Conservation (phyloP, 345 rosid species). For the Salix exigua region DNA sequence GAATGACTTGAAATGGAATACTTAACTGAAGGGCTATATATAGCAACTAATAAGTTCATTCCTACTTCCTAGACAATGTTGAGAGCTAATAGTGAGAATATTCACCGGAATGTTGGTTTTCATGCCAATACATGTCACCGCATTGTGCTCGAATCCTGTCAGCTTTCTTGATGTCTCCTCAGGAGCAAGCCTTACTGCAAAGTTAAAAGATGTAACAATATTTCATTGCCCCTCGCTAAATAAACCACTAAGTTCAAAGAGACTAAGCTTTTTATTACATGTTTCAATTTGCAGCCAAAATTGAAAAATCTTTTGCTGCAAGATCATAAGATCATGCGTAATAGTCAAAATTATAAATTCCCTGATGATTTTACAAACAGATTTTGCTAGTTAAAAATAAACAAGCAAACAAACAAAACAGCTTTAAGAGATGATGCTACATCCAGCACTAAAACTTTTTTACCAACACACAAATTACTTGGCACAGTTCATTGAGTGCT, state of each 20-base stretch:
- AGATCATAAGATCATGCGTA: too few species aligned
- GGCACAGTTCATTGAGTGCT: not conserved
- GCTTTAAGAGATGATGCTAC: not conserved
- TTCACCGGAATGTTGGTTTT: conserved; percentile 68
- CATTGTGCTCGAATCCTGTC: conserved; percentile 86
- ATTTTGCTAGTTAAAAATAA: not conserved
- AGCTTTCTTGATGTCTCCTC: conserved; percentile 64
- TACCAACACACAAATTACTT: not conserved
- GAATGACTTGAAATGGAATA: conserved; percentile 12
- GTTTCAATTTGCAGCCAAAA: conserved; percentile 1
- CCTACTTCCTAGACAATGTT: not conserved
- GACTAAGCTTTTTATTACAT: not conserved
- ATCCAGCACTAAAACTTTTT: not conserved
- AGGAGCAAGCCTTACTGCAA: conserved; percentile 91
- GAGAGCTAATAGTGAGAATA: not conserved
- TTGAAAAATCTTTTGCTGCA: not conserved
- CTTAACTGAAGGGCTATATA: not conserved
- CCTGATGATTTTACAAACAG: not conserved
- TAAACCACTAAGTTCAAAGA: not conserved
- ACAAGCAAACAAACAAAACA: not conserved
- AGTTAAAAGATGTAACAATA: not conserved
- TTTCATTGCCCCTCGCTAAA: not conserved
- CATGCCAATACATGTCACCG: conserved; percentile 81
- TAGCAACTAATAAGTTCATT: conserved; percentile 7
- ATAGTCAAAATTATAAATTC: not conserved